Evolutionary conservation across 2,329 filamentous ascomycete genomes (phyloP).

Genomic region (Diaporthe sp.): DNA sequence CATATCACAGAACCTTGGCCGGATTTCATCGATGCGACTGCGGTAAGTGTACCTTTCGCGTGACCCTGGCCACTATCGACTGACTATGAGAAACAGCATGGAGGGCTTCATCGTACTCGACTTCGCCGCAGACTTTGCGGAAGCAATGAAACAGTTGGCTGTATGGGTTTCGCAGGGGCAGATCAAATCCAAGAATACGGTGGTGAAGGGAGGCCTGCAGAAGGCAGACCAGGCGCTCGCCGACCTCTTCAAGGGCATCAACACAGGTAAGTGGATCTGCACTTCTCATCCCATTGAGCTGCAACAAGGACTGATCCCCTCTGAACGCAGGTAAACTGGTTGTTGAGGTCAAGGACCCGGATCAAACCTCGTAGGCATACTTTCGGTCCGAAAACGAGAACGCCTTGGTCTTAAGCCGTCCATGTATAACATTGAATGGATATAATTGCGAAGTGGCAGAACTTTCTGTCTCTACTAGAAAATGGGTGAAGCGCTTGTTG

Average conservation of each 20-base stretch:
- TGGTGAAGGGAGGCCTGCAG: conserved; percentile 77
- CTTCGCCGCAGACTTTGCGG: conserved; percentile 68
- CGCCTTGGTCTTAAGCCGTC: neutral
- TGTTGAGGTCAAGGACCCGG: conserved; percentile 62
- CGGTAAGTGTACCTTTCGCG: conserved; percentile 63
- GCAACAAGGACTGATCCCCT: neutral
- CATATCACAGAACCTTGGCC: conserved; percentile 30
- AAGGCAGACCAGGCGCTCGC: conserved; percentile 74
- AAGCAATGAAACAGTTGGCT: conserved; percentile 72
- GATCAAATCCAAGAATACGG: conserved; percentile 78
- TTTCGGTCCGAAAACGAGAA: neutral
- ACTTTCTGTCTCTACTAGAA: neutral
- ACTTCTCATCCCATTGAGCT: neutral
- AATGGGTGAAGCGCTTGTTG: too few relatives aligned
- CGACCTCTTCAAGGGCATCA: conserved; percentile 76
- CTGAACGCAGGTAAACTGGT: conserved; percentile 62
- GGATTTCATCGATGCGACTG: conserved; percentile 34
- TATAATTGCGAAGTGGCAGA: neutral
- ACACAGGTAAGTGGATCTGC: conserved; percentile 67
- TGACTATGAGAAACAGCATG: conserved; percentile 54
- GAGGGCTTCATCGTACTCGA: conserved; percentile 83
- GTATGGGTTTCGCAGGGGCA: conserved; percentile 80
- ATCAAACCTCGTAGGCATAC: conserved; percentile 1
- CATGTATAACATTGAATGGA: too few relatives aligned
- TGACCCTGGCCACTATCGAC: conserved; percentile 52